Evolutionary conservation across 148 eudicot species (phyloP), one percentile per base, ranked within the genome.

Genomic region (Chenopodium quinoa): DNA sequence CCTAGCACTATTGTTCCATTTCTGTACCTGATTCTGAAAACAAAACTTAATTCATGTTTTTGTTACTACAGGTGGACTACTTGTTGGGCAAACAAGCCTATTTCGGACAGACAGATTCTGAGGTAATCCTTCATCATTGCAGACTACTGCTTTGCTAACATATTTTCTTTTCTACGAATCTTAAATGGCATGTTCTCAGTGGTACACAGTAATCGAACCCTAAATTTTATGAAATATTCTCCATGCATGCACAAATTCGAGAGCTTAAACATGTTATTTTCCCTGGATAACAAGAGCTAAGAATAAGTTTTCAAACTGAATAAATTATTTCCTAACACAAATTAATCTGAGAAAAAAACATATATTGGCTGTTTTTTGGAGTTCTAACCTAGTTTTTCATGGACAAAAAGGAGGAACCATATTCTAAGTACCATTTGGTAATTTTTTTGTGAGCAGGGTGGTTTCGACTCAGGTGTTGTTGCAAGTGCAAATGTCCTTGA

Each of bases 401-500:
- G 52, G 52, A 48, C 52, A 48, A 48, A 48, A 54, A 54, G 17
- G 17, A 31, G 46, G 22, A 34, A 34, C n/a, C 73, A 37, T 69
- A 69, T 69, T 69, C 74, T 71, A 48, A 71, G 47, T 23, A 73
- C 40, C 4, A 60, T 56, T 22, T 58, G 68, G 23, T 40, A 64
- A 4, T 27, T 7, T 7, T 34, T 37, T n/a, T 66, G 27, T 76
- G 75, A 73, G 66, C 91, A 97, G 99, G 99, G 99, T 62, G 99
- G 99, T 65, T 97, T 97, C 40, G 97, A 90, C 52, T 75, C 89
- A 5, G 89, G 88, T 19, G 94, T 86, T 0, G 99, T 94, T 23
- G 99, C 99, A 73, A 82, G 91, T 2, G 98, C 98, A 68, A 94
- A 97, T 86, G 84, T 97, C 78, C 85, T 94, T 80, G 98, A 94